These are phyloP conservation scores for Didymella arachidicola DNA, from an alignment of 2,329 filamentous ascomycete species.

Conservation along the genomic window DNA sequence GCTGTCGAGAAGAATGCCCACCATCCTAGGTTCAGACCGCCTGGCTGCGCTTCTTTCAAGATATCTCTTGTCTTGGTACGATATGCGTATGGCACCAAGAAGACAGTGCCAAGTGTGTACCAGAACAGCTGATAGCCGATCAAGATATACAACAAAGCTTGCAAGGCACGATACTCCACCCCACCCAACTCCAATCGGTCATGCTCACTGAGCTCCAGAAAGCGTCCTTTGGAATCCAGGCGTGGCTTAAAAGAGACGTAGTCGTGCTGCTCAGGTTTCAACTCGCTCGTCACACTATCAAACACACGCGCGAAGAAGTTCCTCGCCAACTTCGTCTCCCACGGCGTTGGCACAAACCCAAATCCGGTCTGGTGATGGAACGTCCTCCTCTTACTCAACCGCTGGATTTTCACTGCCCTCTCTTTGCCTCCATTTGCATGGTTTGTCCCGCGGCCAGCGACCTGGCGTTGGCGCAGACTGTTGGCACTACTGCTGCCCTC, in stretches of 20 bases:
- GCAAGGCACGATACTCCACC: slow-evolving; percentile 61
- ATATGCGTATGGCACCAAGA: slow-evolving; percentile 57
- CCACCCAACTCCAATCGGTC: slow-evolving; percentile 59
- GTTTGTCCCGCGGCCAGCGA: slow-evolving; percentile 1
- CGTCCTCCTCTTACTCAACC: slow-evolving; percentile 27
- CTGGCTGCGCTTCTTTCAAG: slow-evolving; percentile 50
- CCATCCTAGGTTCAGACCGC: slow-evolving; percentile 42
- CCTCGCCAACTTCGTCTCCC: slow-evolving; percentile 38
- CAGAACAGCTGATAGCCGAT: slow-evolving; percentile 50
- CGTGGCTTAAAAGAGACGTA: slow-evolving; percentile 46
- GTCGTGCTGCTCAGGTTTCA: slow-evolving; percentile 35
- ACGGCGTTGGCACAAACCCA: slow-evolving; percentile 42
- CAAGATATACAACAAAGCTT: slow-evolving; percentile 57
- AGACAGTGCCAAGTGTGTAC: slow-evolving; percentile 56
- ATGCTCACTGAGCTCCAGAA: slow-evolving; percentile 50
- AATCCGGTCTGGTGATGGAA: slow-evolving; percentile 40
- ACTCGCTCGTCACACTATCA: slow-evolving; percentile 28
- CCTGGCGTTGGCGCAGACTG: slow-evolving; percentile 16
- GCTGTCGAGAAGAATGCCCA: slow-evolving; percentile 54
- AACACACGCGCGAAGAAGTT: slow-evolving; percentile 34
- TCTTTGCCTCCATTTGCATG: background rate
- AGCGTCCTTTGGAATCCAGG: slow-evolving; percentile 41
- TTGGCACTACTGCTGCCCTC: slow-evolving; percentile 13
- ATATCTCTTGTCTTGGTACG: slow-evolving; percentile 51
- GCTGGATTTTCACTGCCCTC: slow-evolving; percentile 17